A percentile compares a stretch with the other conserved stretches of the same genome.
Conservation (phyloP, 2,329 filamentous ascomycete species). For the Alternaria rosae region DNA sequence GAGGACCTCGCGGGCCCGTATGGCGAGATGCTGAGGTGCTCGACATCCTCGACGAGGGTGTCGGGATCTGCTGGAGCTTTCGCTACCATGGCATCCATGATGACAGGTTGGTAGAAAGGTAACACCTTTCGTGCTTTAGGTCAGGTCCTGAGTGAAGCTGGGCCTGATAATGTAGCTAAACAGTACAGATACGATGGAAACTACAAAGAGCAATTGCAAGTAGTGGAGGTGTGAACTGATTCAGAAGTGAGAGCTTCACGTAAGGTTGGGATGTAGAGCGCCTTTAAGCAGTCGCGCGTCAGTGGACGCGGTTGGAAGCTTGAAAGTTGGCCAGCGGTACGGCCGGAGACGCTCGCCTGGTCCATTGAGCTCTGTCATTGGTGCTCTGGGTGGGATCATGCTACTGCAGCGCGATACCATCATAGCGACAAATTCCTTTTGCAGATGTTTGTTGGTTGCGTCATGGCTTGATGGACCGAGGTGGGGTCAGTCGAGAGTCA, state of each 20-base stretch:
- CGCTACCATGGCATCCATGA: constrained; percentile 36
- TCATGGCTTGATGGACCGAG: constrained; percentile 19
- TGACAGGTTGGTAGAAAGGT: constrained; percentile 11
- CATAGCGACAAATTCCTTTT: constrained; percentile 25
- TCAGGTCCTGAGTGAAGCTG: constrained; percentile 8
- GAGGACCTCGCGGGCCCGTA: constrained; percentile 73
- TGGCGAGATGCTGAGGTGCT: constrained; percentile 58
- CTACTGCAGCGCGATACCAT: constrained; percentile 25
- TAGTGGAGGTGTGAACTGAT: neutral
- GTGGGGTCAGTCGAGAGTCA: constrained; percentile 11
- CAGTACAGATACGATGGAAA: neutral
- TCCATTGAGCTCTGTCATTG: constrained; percentile 25
- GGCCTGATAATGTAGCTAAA: neutral
- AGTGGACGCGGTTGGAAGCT: constrained; percentile 13
- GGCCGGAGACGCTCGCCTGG: constrained; percentile 22
- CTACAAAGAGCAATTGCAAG: neutral
- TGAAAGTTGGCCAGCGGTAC: constrained; percentile 9
- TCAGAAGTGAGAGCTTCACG: neutral
- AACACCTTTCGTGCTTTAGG: constrained; percentile 3
- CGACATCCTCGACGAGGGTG: constrained; percentile 38
- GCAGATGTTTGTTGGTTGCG: constrained; percentile 17
- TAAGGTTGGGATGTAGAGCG: constrained; percentile 4
- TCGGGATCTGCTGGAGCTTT: constrained; percentile 32
- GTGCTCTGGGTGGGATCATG: constrained; percentile 2
- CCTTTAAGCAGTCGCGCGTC: constrained; percentile 14